These are phyloP conservation scores for Gynochthodes officinalis DNA, from an alignment of 257 asterid species.

Conservation along the genomic window DNA sequence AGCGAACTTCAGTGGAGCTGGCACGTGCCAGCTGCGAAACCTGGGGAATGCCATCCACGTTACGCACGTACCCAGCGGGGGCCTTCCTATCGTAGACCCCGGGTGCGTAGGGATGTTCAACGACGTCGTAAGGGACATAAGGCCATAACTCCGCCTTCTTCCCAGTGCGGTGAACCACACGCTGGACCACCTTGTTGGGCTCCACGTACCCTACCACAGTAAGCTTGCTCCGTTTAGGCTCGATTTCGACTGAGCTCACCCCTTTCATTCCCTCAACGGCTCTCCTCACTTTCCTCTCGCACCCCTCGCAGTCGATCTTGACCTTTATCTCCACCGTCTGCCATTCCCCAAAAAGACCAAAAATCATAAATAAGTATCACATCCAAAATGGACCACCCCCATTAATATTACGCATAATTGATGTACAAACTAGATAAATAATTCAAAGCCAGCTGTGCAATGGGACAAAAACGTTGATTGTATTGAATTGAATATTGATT, in stretches of 20 bases:
- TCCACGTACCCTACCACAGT: constrained; percentile 85
- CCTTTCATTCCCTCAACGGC: constrained; percentile 98
- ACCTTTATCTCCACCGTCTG: constrained; percentile 93
- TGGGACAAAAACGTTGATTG: too few species aligned
- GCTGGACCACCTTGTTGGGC: constrained; percentile 79
- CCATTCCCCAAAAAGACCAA: too few species aligned
- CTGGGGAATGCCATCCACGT: constrained; percentile 39
- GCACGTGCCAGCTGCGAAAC: constrained; percentile 74
- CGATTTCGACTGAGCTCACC: constrained; percentile 61
- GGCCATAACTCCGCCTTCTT: constrained; percentile 98
- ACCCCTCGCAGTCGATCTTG: constrained; percentile 95
- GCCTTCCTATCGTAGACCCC: constrained; percentile 91
- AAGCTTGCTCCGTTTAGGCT: constrained; percentile 81
- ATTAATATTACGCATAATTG: too few species aligned
- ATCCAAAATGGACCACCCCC: too few species aligned
- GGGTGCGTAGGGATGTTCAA: constrained; percentile 83
- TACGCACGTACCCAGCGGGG: constrained; percentile 87
- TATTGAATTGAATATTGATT: too few species aligned
- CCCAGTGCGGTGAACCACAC: constrained; percentile 87
- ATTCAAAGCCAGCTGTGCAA: too few species aligned
- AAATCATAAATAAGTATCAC: too few species aligned
- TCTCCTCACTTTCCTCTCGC: constrained; percentile 77
- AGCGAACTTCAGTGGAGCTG: constrained; percentile 88
- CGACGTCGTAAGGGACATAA: constrained; percentile 90
- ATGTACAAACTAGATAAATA: too few species aligned